Conservation (phyloP, 768 basidiomycete genomes). For the Grammothele lineata region DNA sequence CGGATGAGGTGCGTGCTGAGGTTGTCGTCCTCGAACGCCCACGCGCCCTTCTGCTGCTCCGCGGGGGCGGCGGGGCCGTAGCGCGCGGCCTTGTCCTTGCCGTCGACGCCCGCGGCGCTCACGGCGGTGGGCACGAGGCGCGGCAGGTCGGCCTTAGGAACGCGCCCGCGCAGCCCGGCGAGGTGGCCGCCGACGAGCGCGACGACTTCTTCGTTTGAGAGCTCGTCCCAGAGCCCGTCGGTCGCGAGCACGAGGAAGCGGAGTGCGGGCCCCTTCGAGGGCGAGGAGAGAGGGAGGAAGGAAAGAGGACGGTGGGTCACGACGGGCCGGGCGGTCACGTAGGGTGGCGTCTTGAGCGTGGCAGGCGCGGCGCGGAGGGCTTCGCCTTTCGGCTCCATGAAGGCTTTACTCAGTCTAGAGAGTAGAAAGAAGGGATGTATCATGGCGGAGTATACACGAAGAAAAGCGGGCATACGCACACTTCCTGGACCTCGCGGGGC, state of each 20-base stretch:
- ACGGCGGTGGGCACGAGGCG: slow-evolving; percentile 49
- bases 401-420: slow-evolving; percentile 55
- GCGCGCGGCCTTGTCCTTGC: slow-evolving; percentile 46
- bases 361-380: slow-evolving; percentile 56
- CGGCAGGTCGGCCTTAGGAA: slow-evolving; percentile 57
- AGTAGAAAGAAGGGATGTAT: neutral
- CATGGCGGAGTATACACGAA: too few species aligned
- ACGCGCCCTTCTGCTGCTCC: slow-evolving; percentile 40
- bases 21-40: slow-evolving; percentile 81
- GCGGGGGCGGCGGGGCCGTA: neutral
- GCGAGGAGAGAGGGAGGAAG: slow-evolving; percentile 37
- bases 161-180: slow-evolving; percentile 58
- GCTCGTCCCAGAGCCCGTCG: slow-evolving; percentile 57
- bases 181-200: slow-evolving; percentile 82
- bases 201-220: slow-evolving; percentile 78
- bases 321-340: slow-evolving; percentile 81
- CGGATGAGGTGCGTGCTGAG: slow-evolving; percentile 79
- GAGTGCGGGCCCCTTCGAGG: slow-evolving; percentile 33
- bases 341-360: slow-evolving; percentile 84
- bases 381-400: slow-evolving; percentile 58
- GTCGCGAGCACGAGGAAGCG: slow-evolving; percentile 89
- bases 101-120: slow-evolving; percentile 57
- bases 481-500: slow-evolving; percentile 66
- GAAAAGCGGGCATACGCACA: slow-evolving; percentile 38
- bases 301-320: slow-evolving; percentile 72